Evolutionary conservation across 805 yeast species (phyloP).

Genomic region (Saturnispora dispora): DNA sequence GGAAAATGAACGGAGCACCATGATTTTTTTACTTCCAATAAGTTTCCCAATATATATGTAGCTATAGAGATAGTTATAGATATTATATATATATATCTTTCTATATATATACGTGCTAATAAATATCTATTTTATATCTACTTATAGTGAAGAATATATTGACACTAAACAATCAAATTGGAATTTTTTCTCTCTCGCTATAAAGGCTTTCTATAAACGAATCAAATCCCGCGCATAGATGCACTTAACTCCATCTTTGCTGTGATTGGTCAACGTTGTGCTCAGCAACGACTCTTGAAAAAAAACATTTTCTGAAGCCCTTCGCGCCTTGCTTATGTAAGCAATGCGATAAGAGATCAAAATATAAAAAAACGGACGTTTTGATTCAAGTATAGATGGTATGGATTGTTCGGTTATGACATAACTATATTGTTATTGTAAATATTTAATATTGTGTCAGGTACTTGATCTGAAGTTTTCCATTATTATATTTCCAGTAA

Average conservation of each 20-base stretch:
- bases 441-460: too few relatives aligned
- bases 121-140: background rate
- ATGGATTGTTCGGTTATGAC: too few relatives aligned
- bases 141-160: background rate
- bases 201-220: background rate
- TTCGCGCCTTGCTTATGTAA: background rate
- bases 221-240: background rate
- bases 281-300: background rate
- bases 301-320: background rate
- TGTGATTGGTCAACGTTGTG: background rate
- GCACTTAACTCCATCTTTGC: background rate
- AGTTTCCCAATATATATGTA: too few relatives aligned
- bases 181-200: background rate
- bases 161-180: background rate
- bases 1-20: slow-evolving; percentile 26
- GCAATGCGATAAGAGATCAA: background rate
- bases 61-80: background rate
- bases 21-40: background rate
- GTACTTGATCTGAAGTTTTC: too few relatives aligned
- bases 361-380: too few relatives aligned
- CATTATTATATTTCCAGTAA: too few relatives aligned
- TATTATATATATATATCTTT: background rate
- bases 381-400: too few relatives aligned
- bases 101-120: background rate
- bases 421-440: too few relatives aligned